Evolutionary conservation across 352 stramenopile genomes (phyloP).

Genomic region (Globisporangium viniferum): DNA sequence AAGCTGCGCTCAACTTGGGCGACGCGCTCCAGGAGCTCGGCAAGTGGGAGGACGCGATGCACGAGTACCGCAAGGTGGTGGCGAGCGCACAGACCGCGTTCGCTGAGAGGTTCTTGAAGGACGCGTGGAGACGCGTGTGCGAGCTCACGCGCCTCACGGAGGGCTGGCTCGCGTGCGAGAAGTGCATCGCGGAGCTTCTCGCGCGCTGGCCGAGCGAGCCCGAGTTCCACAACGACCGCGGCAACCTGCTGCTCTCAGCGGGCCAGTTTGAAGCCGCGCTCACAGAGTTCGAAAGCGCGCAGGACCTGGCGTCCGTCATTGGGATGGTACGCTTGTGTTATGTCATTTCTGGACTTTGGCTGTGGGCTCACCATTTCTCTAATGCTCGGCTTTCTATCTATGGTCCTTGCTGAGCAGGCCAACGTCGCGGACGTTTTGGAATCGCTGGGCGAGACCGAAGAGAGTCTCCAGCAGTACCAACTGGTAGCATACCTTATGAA

Average conservation of each 20-base stretch:
- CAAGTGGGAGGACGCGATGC: constrained; percentile 57
- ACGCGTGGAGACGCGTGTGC: constrained; percentile 41
- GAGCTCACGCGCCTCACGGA: constrained; percentile 51
- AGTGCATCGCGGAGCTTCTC: constrained; percentile 48
- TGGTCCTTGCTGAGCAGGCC: constrained; percentile 29
- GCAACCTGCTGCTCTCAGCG: constrained; percentile 46
- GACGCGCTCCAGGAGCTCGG: constrained; percentile 36
- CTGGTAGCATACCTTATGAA: constrained; percentile 21
- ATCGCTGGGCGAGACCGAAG: constrained; percentile 48
- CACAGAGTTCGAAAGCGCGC: constrained; percentile 48
- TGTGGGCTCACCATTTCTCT: background rate
- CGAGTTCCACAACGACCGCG: constrained; percentile 55
- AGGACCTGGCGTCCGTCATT: constrained; percentile 35
- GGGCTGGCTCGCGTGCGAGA: constrained; percentile 41
- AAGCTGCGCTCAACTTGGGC: constrained; percentile 55
- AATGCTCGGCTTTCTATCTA: background rate
- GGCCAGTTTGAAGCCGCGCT: constrained; percentile 58
- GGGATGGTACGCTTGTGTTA: constrained; percentile 37
- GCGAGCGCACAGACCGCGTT: constrained; percentile 3
- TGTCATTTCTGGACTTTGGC: background rate
- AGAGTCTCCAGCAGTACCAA: constrained; percentile 52
- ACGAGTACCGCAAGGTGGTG: constrained; percentile 49
- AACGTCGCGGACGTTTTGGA: constrained; percentile 55
- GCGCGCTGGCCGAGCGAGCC: constrained; percentile 49
- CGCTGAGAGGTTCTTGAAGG: constrained; percentile 28